phyloP scores from a whole-genome alignment of 2,329 filamentous ascomycete genomes.

The Colletotrichum tropicicola region DNA sequence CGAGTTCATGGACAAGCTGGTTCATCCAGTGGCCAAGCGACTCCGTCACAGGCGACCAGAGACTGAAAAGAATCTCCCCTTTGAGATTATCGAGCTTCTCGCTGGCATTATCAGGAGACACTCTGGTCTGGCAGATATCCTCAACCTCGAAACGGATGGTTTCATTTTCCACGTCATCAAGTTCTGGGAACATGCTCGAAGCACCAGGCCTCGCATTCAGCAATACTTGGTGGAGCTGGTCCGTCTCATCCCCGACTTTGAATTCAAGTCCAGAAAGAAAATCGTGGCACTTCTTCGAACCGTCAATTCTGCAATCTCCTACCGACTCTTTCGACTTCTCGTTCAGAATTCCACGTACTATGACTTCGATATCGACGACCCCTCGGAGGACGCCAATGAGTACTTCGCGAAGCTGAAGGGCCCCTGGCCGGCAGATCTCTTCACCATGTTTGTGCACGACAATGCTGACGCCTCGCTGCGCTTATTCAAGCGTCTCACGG shows the following conservation, averaged over 20 bases:
- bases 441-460: background rate
- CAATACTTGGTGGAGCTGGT: background rate
- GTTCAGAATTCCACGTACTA: slow-evolving; percentile 31
- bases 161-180: slow-evolving; percentile 4
- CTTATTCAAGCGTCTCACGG: background rate
- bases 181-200: slow-evolving; percentile 7
- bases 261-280: background rate
- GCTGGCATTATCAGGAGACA: background rate
- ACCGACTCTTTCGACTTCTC: slow-evolving; percentile 35
- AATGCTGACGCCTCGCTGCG: background rate
- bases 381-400: background rate
- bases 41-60: background rate
- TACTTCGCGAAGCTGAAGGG: slow-evolving; percentile 10
- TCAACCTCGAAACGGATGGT: background rate
- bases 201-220: background rate
- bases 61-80: background rate
- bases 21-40: background rate
- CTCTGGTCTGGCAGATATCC: background rate
- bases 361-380: slow-evolving; percentile 34
- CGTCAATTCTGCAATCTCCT: slow-evolving; percentile 19
- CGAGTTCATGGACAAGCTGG: background rate
- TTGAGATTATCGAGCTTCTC: slow-evolving; percentile 3
- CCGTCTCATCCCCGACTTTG: background rate
- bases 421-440: slow-evolving; percentile 4
- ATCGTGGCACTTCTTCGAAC: background rate